A percentile compares a stretch with the other conserved stretches of the same genome.
These are phyloP conservation scores for Monosporascus cannonballus DNA, from an alignment of 2,329 filamentous ascomycete species.

Conservation along the genomic window DNA sequence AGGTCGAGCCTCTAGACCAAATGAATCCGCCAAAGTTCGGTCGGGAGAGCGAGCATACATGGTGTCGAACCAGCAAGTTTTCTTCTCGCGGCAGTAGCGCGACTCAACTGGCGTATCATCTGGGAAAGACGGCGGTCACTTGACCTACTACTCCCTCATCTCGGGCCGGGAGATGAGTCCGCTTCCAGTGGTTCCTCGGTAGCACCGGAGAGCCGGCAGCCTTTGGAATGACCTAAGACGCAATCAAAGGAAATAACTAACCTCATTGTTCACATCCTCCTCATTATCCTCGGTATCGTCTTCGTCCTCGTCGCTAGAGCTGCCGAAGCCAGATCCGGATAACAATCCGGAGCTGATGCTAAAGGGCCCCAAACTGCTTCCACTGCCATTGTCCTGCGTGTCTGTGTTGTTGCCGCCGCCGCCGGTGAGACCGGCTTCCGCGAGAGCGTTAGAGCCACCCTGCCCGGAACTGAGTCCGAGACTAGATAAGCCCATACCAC, in stretches of 20 bases:
- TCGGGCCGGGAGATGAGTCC: no score
- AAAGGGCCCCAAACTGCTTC: constrained; percentile 65
- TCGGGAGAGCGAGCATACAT: no score
- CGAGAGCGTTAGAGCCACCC: constrained; percentile 59
- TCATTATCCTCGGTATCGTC: constrained; percentile 86
- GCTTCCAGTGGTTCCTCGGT: no score
- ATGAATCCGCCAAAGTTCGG: no score
- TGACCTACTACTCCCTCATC: no score
- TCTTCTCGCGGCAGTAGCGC: no score
- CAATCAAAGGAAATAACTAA: constrained; percentile 37
- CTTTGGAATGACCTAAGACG: no score
- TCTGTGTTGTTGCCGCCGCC: constrained; percentile 53
- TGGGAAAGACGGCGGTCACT: no score
- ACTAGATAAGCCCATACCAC: constrained; percentile 42
- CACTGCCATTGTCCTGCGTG: constrained; percentile 53
- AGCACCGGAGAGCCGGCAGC: no score
- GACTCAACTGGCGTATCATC: no score
- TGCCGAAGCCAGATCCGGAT: constrained; percentile 79
- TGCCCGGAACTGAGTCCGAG: constrained; percentile 32
- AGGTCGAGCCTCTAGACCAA: no score
- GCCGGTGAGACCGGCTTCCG: constrained; percentile 75
- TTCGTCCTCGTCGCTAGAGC: constrained; percentile 92
- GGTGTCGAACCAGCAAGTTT: no score
- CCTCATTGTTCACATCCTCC: constrained; percentile 65
- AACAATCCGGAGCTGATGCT: constrained; percentile 68